Evolutionary conservation across 345 rosid genomes (phyloP), one percentile per base, ranked within the genome.

Genomic region (Rhodomyrtus tomentosa): DNA sequence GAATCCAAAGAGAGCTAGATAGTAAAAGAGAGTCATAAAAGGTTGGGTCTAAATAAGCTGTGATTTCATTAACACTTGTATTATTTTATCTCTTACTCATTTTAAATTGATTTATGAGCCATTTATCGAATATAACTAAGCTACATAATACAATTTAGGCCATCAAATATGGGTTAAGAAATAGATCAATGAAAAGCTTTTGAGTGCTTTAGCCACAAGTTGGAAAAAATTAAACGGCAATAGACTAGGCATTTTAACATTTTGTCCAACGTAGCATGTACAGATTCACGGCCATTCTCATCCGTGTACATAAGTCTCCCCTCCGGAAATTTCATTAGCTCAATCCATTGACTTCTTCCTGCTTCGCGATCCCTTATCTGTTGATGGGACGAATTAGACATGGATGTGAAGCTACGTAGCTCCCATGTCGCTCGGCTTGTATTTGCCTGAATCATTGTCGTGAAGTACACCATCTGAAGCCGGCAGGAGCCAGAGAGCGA

Each of bases 381-480:
- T 68, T 56, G 50, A 40, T 8, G 5, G 36, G 51, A 12, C 32
- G 21, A 22, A 80, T 55, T 32, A 52, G 82, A 74, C 38, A 38
- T 5, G 11, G 55, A 76, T 52, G 25, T 73, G 72, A 45, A 53
- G 38, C 79, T 55, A 81, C 36, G 58, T 50, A 49, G 82, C 55
- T 25, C 50, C 52, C 18, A 52, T 21, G 6, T 62, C 2, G 11
- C 42, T 62, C 10, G 76, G 20, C 49, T 87, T 76, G 68, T 83
- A 86, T 38, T 12, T 84, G 81, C 85, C 82, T 51, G 81, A 42
- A 50, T 90, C 91, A 82, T 90, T 91, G 3, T 91, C 85, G 86
- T 84, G 86, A 38, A 92, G 88, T 52, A 90, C 56, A 80, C 95
- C 92, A 5, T 87, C 82, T 0, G 94, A 90, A 25, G 93, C 92